A percentile compares a stretch with the other conserved stretches of the same genome.
Conservation (phyloP, 768 basidiomycete genomes). For the Saitozyma podzolica region DNA sequence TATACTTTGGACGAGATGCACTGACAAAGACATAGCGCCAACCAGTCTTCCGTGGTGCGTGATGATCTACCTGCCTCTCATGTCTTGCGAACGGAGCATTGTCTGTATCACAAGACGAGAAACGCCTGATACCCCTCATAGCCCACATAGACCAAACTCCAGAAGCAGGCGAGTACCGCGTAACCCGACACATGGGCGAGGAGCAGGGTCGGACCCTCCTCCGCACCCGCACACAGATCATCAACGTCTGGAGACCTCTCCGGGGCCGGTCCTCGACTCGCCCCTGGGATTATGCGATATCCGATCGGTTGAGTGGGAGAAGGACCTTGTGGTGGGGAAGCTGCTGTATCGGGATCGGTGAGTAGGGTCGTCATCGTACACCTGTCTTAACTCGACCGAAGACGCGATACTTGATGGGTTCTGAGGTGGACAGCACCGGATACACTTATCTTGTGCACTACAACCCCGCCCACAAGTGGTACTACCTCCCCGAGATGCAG, state of each 20-base stretch:
- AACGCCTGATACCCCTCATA: not conserved
- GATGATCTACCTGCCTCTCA: not conserved
- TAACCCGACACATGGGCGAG: not conserved
- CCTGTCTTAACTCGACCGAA: no score
- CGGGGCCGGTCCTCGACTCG: not conserved
- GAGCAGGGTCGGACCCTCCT: not conserved
- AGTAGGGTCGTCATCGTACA: no score
- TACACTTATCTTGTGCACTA: not conserved
- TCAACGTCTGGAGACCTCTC: not conserved
- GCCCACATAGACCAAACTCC: not conserved
- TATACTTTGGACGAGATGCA: no score
- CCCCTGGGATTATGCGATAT: slow-evolving; percentile 1
- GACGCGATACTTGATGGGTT: no score
- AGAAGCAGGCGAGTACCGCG: not conserved
- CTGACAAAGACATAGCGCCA: not conserved
- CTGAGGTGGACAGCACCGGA: not conserved
- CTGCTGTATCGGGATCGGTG: not conserved
- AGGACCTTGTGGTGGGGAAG: not conserved
- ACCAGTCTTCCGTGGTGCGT: not conserved
- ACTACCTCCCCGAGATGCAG: slow-evolving; percentile 1
- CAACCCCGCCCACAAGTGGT: not conserved
- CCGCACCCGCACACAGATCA: not conserved
- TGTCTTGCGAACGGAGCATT: no score
- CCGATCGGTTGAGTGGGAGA: not conserved
- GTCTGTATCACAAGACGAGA: not conserved